Base-by-base conservation (phyloP, 805 yeast genomes). In the Millerozyma miso region DNA sequence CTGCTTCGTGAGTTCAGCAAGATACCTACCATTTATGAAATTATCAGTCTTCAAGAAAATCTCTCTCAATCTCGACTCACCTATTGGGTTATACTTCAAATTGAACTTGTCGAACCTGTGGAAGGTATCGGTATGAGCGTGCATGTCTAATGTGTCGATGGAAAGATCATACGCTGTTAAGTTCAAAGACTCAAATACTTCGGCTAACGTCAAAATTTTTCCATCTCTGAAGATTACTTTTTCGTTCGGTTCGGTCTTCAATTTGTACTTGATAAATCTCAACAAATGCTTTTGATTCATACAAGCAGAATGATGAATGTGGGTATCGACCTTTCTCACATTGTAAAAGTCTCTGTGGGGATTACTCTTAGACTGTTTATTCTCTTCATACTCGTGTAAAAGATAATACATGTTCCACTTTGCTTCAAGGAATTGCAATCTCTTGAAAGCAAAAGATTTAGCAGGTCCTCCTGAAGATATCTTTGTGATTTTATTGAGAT, bases 311-410 rank as follows among this genome's bases (percentile, higher is more conserved):
- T 95, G 99, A 62, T 93, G 99, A 54, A 93, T 96, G 73, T 93
- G 99, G 15, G 98, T 93, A 60, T 91, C 99, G 32, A 93, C 97
- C 62, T 91, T 91, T 68, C 98, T 80, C 35, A 89, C 96, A 57
- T 91, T 91, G 68, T 91, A 91, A 59, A 91, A 93, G 64, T 91
- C 99, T 63, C 99, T 81, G 62, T 93, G 99, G 3, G 98, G 98
- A 51, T 90, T 90, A 46, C 81, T 79, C 65, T 93, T 93, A 7
- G 95, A 83, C 49, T 87, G 93, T 14, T 90, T 81, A 15, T 84
- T 85, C 62, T 93, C 99, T 58, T 88, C 93, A 60, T 87, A 90
- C 58, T 91, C 98, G 59, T 93, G 93, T 53, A 91, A 71, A 47
- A 93, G 65, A 47, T 80, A 79, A 68, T 91, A 93, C 65, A 93